phyloP scores from a whole-genome alignment of 2,329 filamentous ascomycete species.

The Penicillium sp. region DNA sequence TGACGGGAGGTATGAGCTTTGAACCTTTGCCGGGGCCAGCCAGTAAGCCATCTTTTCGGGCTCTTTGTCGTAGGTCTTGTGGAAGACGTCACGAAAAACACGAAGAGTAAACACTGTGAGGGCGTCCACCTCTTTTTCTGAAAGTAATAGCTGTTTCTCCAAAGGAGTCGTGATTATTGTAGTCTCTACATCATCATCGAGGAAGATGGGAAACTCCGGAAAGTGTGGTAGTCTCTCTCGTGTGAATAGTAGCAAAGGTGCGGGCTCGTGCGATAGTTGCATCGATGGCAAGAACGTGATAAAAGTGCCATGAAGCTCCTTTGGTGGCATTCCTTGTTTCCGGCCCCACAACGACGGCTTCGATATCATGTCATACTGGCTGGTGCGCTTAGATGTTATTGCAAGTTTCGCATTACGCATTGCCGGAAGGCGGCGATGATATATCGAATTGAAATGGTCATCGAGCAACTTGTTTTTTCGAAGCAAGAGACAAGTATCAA shows the following conservation, averaged over 20 bases:
- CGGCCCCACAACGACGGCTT: no score
- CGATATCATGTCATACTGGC: slow-evolving; percentile 64
- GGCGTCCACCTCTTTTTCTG: slow-evolving; percentile 40
- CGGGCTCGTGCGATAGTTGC: no score
- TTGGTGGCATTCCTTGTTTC: no score
- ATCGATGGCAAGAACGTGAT: no score
- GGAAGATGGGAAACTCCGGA: slow-evolving; percentile 67
- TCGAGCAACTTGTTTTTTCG: slow-evolving; percentile 60
- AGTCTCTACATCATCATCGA: slow-evolving; percentile 56
- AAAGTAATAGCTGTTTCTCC: slow-evolving; percentile 31
- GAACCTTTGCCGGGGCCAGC: no score
- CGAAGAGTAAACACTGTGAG: slow-evolving; percentile 65
- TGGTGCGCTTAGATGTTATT: slow-evolving; percentile 66
- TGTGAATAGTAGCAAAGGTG: slow-evolving; percentile 62
- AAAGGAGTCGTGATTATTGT: slow-evolving; percentile 41
- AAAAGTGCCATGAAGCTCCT: no score
- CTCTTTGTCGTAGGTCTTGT: slow-evolving; percentile 70
- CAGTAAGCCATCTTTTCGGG: slow-evolving; percentile 22
- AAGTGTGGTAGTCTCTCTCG: slow-evolving; percentile 54
- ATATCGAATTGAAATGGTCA: slow-evolving; percentile 63
- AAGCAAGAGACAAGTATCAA: slow-evolving; percentile 66
- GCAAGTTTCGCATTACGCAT: slow-evolving; percentile 85
- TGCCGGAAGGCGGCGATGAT: slow-evolving; percentile 60
- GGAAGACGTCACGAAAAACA: slow-evolving; percentile 76
- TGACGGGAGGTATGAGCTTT: no score